A percentile compares a stretch with the other conserved stretches of the same genome.
phyloP scores from a whole-genome alignment of 2,329 filamentous ascomycete species.

The Sodiomyces alkalinus region DNA sequence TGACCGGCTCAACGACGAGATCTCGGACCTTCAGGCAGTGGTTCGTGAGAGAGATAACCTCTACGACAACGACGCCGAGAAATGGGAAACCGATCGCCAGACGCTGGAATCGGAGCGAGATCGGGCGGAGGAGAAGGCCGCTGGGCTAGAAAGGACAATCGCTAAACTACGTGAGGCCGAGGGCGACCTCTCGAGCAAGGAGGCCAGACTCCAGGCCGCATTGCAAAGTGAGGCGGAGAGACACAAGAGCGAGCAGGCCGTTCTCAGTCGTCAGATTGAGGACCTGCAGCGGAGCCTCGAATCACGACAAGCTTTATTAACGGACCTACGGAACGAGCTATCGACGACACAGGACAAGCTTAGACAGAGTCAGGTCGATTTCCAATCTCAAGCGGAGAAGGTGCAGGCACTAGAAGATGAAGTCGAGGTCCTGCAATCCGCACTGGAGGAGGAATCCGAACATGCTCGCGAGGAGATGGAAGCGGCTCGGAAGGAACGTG shows the following conservation, averaged over 20 bases:
- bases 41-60: slow-evolving; percentile 55
- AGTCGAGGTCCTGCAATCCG: slow-evolving; percentile 55
- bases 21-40: slow-evolving; percentile 46
- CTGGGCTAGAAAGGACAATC: slow-evolving; percentile 54
- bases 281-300: slow-evolving; percentile 59
- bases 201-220: slow-evolving; percentile 50
- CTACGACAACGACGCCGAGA: slow-evolving; percentile 55
- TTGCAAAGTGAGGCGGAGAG: slow-evolving; percentile 57
- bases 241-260: slow-evolving; percentile 55
- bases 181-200: slow-evolving; percentile 51
- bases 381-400: slow-evolving; percentile 47
- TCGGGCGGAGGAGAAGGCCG: slow-evolving; percentile 51
- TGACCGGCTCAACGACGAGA: slow-evolving; percentile 39
- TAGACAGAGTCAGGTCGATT: slow-evolving; percentile 49
- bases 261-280: slow-evolving; percentile 58
- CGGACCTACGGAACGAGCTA: slow-evolving; percentile 50
- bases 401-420: slow-evolving; percentile 58
- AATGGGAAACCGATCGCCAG: slow-evolving; percentile 54
- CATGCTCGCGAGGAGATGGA: slow-evolving; percentile 34
- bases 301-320: slow-evolving; percentile 47
- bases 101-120: slow-evolving; percentile 50
- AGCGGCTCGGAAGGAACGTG: slow-evolving; percentile 28
- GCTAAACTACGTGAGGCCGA: slow-evolving; percentile 54
- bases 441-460: slow-evolving; percentile 49
- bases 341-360: slow-evolving; percentile 53